Evolutionary conservation across 2,329 filamentous ascomycete species (phyloP), one percentile per base, ranked within the genome.

Genomic region (Aspergillus clavatus): DNA sequence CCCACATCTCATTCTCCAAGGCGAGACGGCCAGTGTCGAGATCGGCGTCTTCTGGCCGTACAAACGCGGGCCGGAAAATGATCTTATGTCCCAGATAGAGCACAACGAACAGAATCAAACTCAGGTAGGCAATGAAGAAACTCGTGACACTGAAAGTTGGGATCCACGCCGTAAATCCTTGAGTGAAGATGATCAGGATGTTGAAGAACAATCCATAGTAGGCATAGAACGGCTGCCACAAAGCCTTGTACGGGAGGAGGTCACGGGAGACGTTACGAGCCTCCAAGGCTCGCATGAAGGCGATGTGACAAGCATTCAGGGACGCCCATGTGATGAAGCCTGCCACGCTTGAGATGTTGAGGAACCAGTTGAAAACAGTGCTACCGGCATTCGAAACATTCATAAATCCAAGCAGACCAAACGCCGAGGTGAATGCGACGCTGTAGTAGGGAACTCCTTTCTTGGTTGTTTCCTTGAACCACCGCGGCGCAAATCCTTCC

Each of bases 101-200:
- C 3, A 78, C 73, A 3, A 77, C 57, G 55, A 86, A 87, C 3
- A 87, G 59, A 21, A 86, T 79, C 46, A 86, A 58, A 51, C 80
- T 83, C 56, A 85, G 62, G 55, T 86, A 87, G 4, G 77, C 73
- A 1, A 79, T 73, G 50, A 86, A 84, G 56, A 87, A 87, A 36
- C 74, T 68, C 42, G 72, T 72, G 5, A 76, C 76, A 56, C 68
- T 72, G 79, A 83, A 87, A 6, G 33, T 50, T 1, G 68, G 70
- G 31, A 87, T 81, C 59, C 86, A 87, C 5, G 78, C 75, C 7
- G 80, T 81, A 66, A 87, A 87, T 3, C 84, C 84, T 58, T 82
- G 82, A 0, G 84, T 86, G 18, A 87, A 48, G 41, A 82, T 74
- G 49, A 87, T 82, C 40, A 87, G 63, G 1, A 78, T 48, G 64